Percentiles rank a stretch among this genome's conserved stretches.
Conservation (phyloP, 345 rosid genomes). For the Syzygium aromaticum region DNA sequence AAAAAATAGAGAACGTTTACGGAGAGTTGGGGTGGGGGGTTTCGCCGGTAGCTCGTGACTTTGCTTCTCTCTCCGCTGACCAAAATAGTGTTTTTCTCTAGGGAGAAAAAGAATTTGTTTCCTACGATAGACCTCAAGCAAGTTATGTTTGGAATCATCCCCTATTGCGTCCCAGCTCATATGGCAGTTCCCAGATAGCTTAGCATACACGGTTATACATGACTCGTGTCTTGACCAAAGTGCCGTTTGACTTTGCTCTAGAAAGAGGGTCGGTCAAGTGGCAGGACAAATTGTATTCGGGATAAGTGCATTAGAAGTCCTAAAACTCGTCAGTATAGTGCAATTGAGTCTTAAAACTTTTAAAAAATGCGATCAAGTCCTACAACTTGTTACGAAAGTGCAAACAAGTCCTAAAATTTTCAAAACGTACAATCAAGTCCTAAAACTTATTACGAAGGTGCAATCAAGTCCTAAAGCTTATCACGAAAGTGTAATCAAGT, state of each 20-base stretch:
- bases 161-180: conserved; percentile 53
- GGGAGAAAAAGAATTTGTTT: neutral
- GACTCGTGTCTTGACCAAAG: conserved; percentile 12
- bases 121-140: neutral
- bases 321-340: too few species aligned
- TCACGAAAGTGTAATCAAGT: too few species aligned
- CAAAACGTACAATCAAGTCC: too few species aligned
- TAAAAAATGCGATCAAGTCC: too few species aligned
- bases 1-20: neutral
- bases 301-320: too few species aligned
- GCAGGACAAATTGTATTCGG: neutral
- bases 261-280: neutral
- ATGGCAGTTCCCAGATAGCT: conserved; percentile 10
- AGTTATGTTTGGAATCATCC: neutral
- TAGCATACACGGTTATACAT: neutral
- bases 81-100: neutral
- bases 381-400: too few species aligned
- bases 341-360: too few species aligned
- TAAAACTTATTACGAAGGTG: too few species aligned
- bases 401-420: too few species aligned
- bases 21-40: neutral
- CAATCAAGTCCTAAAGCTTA: too few species aligned
- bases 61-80: neutral
- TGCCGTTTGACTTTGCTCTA: conserved; percentile 14
- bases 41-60: neutral